Percentiles rank a stretch among this genome's conserved stretches.
Conservation (phyloP, 441 rosid genomes). For the Viola pubescens region DNA sequence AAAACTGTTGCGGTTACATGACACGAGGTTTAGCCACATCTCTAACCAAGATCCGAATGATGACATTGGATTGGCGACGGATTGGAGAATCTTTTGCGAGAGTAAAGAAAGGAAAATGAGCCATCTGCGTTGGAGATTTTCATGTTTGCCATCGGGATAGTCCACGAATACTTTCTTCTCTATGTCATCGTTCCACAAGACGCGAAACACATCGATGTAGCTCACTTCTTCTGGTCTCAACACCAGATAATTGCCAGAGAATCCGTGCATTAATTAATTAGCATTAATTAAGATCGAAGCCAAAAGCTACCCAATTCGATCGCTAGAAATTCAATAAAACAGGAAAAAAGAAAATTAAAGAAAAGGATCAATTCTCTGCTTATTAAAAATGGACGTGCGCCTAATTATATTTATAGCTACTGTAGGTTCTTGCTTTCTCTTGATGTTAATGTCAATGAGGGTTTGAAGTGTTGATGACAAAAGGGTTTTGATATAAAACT, state of each 20-base stretch:
- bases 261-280: background rate
- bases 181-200: constrained; percentile 4
- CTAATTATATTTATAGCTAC: too few species aligned
- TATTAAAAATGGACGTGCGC: too few species aligned
- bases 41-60: constrained; percentile 8
- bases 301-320: background rate
- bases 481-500: too few species aligned
- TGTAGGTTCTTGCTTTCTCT: too few species aligned
- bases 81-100: constrained; percentile 8
- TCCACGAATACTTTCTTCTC: constrained; percentile 10
- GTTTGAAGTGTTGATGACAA: too few species aligned
- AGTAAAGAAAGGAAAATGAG: constrained; percentile 9
- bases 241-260: constrained; percentile 11
- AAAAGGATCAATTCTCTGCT: too few species aligned
- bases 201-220: background rate
- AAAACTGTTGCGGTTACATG: constrained; percentile 13
- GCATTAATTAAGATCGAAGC: background rate
- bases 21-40: constrained; percentile 18
- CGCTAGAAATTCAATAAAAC: too few species aligned
- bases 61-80: constrained; percentile 3
- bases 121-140: constrained; percentile 5
- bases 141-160: constrained; percentile 3
- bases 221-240: constrained; percentile 15
- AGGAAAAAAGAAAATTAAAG: too few species aligned
- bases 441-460: too few species aligned